Base-by-base conservation (phyloP, 2,329 filamentous ascomycete genomes). In the Trichoderma sp. region DNA sequence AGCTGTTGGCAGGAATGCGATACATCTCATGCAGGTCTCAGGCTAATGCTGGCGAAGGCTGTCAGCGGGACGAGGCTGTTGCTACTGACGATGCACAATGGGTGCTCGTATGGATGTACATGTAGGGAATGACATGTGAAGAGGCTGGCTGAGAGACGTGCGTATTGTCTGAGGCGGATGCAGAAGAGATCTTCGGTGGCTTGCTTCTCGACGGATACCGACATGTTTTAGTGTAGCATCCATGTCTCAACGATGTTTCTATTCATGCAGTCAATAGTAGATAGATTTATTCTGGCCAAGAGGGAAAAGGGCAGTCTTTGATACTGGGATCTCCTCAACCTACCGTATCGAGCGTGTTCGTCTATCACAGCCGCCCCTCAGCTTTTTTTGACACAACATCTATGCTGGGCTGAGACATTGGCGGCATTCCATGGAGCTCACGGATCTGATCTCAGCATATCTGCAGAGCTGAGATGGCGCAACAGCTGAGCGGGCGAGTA, bases 401-500 rank as follows among this genome's bases (percentile, higher is more conserved):
- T 14, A 44, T 24, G 17, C 24, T 19, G 34, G 26, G 26, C 44
- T 54, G 50, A 28, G 7, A 52, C 39, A 44, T 19, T 54, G 59
- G 12, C 48, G 48, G 60, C 60, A 63, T 63, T 63, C 60, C 60
- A 55, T 24, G 34, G 28, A 41, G 21, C 28, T 43, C 39, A 12
- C 6, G n/a, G 43, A 57, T 44, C 24, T 24, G 15, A 39, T 45
- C 15, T 4, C 26, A 15, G 39, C 41, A 24, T 26, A 21, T 50
- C 30, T 50, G 26, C 26, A 10, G 26, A 54, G 60, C 60, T 63
- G 60, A 47, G 14, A 44, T 45, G 47, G 50, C 21, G 50, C 60
- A 55, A 21, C 34, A 14, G n/a, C 12, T 34, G 39, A 24, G 10
- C 9, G 41, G 47, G 52, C 7, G 50, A 45, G 45, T 12, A 41